Base-by-base conservation (phyloP, 768 basidiomycete species). In the Kwoniella shandongensis region DNA sequence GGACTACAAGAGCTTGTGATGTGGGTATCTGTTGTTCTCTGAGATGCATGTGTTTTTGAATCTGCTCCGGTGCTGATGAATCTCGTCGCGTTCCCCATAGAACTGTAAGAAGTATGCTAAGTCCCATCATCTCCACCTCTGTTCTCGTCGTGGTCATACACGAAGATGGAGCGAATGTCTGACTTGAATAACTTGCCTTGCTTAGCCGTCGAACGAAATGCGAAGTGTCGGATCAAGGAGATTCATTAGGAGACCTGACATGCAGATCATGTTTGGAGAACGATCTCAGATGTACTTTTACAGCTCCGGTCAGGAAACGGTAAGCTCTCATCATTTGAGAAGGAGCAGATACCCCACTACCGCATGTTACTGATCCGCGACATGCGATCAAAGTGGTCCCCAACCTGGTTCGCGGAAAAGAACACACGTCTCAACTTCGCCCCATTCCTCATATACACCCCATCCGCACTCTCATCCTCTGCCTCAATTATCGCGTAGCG, bases 271-370 rank as follows among this genome's bases (percentile, higher is more conserved):
- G 58, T 27, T 18, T 44, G 8, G 58, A 59, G 18, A 35, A 29
- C n/a, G 51, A 40, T 13, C 23, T 39, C 22, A 22, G 26, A 26
- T 59, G 58, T 38, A 59, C 51, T 20, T 59, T 59, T 35, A 36
- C 35, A 26, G 45, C 51, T 17, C 51, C 51, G 10, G 36, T 53
- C 12, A 35, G 45, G n/a, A 59, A 54, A 51, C 25, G 58, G 58
- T 59, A 18, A 50, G 44, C 44, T 23, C 4, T 26, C 4, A 3
- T 26, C 3, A 26, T 46, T 2, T n/a, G 23, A 15, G n/a, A 5
- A 32, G n/a, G 20, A 22, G 10, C 5, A 17, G 2, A n/a, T 18
- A 8, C 17, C 1, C n/a, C 20, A 29, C 17, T 20, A 27, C 52
- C 38, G 35, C 45, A 35, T 17, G 18, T n/a, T 15, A n/a, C n/a